A percentile compares a stretch with the other conserved stretches of the same genome.
Evolutionary conservation across 108 stramenopile genomes (phyloP).

Genomic region (Conticribra weissflogii): DNA sequence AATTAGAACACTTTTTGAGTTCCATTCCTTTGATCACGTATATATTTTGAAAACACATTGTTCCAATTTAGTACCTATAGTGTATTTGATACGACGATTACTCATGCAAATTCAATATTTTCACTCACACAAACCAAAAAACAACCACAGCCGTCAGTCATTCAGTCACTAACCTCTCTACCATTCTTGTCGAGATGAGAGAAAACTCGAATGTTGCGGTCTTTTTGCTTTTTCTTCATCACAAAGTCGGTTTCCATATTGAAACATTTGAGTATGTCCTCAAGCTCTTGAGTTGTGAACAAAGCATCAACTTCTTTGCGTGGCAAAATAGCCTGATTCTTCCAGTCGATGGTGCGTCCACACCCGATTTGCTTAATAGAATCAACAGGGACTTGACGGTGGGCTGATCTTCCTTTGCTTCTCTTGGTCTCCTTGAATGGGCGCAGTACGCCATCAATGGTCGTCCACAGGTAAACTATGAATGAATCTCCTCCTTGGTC

Average conservation of each 20-base stretch:
- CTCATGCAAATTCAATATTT: too few species aligned
- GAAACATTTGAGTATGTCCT: constrained; percentile 5
- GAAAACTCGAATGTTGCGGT: constrained; percentile 9
- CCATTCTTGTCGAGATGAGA: constrained; percentile 6
- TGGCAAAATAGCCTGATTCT: constrained; percentile 30
- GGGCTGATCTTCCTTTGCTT: not conserved
- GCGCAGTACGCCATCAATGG: constrained; percentile 3
- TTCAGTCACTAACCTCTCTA: not conserved
- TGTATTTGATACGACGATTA: too few species aligned
- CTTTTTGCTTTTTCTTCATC: constrained; percentile 19
- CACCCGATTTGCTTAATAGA: constrained; percentile 16
- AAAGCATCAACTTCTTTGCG: constrained; percentile 23
- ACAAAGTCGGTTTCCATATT: constrained; percentile 13
- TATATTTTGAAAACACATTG: too few species aligned
- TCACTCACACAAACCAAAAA: too few species aligned
- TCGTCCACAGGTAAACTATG: constrained; percentile 7
- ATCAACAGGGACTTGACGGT: not conserved
- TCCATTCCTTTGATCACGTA: too few species aligned
- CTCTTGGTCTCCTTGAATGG: not conserved
- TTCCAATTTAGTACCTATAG: too few species aligned
- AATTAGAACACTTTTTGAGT: too few species aligned
- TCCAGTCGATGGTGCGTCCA: constrained; percentile 21
- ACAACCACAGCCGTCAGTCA: too few species aligned
- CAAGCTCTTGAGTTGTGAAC: constrained; percentile 26
- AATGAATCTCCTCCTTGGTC: constrained; percentile 17